Conservation (phyloP, 2,329 filamentous ascomycete species). For the Purpureocillium lavendulum region DNA sequence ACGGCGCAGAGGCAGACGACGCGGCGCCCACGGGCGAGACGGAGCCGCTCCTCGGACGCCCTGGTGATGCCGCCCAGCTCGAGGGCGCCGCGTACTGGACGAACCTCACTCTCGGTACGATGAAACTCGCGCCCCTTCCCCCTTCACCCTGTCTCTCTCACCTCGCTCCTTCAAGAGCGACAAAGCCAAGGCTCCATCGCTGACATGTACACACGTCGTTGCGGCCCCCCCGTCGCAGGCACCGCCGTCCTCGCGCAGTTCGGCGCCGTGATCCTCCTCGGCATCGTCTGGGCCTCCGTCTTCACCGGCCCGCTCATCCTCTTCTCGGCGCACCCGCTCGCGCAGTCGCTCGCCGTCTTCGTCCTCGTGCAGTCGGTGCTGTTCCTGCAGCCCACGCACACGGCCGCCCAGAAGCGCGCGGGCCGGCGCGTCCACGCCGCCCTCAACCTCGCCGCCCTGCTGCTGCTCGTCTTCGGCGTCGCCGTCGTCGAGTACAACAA, state of each 20-base stretch:
- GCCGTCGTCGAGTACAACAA: conserved; percentile 81
- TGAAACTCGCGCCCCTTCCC: conserved; percentile 1
- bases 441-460: conserved; percentile 59
- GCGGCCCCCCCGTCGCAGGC: conserved; percentile 41
- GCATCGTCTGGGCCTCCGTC: conserved; percentile 70
- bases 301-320: conserved; percentile 64
- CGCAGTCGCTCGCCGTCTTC: conserved; percentile 59
- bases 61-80: conserved; percentile 66
- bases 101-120: conserved; percentile 67
- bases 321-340: conserved; percentile 82
- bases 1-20: conserved; percentile 14
- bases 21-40: conserved; percentile 17
- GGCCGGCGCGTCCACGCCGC: conserved; percentile 57
- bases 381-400: conserved; percentile 79
- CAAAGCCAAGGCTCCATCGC: too few relatives aligned
- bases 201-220: too few relatives aligned
- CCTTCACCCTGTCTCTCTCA: neutral
- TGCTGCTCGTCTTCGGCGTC: conserved; percentile 55
- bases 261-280: conserved; percentile 66
- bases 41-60: conserved; percentile 40
- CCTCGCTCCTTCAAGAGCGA: too few relatives aligned
- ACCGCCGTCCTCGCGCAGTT: conserved; percentile 75
- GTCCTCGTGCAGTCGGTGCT: conserved; percentile 73
- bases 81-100: conserved; percentile 53
- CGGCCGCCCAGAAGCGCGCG: conserved; percentile 60